Percentiles rank a stretch among this genome's conserved stretches.
Conservation (phyloP, 139 green algal genomes). For the Picochlorum sp. region DNA sequence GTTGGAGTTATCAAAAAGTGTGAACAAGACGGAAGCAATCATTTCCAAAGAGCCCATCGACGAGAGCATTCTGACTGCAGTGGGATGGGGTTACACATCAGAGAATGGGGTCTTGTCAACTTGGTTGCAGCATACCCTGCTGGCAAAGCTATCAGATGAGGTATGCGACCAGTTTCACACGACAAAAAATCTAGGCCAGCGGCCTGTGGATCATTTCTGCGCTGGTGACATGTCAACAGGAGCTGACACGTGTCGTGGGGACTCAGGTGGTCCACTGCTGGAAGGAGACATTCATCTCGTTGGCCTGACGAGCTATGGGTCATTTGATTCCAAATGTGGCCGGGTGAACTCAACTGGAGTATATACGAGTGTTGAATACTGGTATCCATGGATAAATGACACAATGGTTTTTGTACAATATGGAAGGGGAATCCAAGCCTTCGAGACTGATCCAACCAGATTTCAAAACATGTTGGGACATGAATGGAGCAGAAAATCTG, state of each 20-base stretch:
- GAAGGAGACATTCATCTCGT: not conserved
- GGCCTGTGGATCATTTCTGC: conserved; percentile 8
- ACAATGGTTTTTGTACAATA: conserved; percentile 5
- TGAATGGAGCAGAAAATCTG: not conserved
- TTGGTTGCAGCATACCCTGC: not conserved
- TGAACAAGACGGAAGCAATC: not conserved
- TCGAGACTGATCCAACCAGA: conserved; percentile 3
- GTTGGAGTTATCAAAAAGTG: not conserved
- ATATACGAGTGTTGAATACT: conserved; percentile 9
- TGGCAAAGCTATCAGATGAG: not conserved
- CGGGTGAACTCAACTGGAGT: not conserved
- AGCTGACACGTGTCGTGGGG: conserved; percentile 4
- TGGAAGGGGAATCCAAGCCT: conserved; percentile 2
- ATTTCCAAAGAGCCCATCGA: not conserved
- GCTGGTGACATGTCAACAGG: not conserved
- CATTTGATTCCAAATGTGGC: conserved; percentile 3
- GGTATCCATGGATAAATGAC: conserved; percentile 10
- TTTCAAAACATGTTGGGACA: conserved; percentile 10
- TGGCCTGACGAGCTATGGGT: conserved; percentile 7
- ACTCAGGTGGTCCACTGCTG: conserved; percentile 7
- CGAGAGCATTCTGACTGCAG: not conserved
- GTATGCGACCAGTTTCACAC: not conserved
- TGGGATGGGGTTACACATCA: conserved; percentile 9
- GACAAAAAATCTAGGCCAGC: not conserved
- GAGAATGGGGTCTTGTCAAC: not conserved